Evolutionary conservation across 169 alveolate genomes (phyloP).

Genomic region (Cryptosporidium meleagridis): DNA sequence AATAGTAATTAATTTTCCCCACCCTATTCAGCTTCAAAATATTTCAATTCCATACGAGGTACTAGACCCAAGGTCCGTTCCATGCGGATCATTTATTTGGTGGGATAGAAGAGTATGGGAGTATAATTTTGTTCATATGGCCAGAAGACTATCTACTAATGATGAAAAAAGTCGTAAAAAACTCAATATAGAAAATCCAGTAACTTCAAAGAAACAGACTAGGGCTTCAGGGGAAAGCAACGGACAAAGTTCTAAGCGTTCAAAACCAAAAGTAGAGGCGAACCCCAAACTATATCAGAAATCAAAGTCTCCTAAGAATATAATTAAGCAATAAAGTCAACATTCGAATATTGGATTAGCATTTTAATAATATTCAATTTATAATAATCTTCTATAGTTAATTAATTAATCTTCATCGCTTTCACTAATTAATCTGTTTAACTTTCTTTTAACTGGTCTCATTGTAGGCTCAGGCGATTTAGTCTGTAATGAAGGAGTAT

Average conservation of each 20-base stretch:
- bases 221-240: background rate
- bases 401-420: background rate
- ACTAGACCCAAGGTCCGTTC: constrained; percentile 61
- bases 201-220: background rate
- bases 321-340: background rate
- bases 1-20: constrained; percentile 54
- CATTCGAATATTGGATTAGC: background rate
- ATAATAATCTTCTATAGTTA: background rate
- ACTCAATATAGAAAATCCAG: constrained; percentile 13
- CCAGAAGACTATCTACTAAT: constrained; percentile 51
- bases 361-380: background rate
- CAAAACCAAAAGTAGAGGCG: background rate
- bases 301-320: background rate
- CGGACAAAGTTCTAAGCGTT: background rate
- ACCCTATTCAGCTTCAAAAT: constrained; percentile 70
- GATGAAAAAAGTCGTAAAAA: constrained; percentile 43
- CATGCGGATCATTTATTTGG: constrained; percentile 65
- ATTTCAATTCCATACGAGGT: constrained; percentile 57
- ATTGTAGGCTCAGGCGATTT: background rate
- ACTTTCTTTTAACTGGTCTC: background rate
- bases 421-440: background rate
- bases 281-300: background rate
- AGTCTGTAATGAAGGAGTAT: background rate
- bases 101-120: constrained; percentile 76
- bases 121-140: constrained; percentile 65